Conservation (phyloP, 148 eudicot species). For the Chenopodium berlandieri region DNA sequence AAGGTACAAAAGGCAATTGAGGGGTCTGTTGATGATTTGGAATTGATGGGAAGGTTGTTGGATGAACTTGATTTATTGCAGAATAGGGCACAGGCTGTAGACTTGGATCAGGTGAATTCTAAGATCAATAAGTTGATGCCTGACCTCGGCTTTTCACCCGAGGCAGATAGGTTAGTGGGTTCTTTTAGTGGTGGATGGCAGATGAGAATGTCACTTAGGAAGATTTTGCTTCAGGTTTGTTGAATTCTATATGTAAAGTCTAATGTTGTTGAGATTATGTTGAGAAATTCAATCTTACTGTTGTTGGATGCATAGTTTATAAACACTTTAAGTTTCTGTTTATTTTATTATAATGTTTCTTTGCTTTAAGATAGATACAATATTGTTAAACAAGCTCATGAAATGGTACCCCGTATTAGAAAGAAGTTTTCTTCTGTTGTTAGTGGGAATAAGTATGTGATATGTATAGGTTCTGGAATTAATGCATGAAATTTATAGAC, state of each 20-base stretch:
- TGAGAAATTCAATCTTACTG: neutral
- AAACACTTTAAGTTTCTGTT: neutral
- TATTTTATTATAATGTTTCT: neutral
- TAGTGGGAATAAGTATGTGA: neutral
- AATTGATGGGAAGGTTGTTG: slow-evolving; percentile 93
- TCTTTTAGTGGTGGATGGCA: slow-evolving; percentile 99
- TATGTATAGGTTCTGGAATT: neutral
- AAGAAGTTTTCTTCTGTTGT: neutral
- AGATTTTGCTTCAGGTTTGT: slow-evolving; percentile 89
- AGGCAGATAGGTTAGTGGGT: slow-evolving; percentile 92
- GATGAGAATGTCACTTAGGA: slow-evolving; percentile 99
- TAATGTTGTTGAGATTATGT: neutral
- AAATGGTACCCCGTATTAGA: neutral
- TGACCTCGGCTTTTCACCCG: slow-evolving; percentile 76
- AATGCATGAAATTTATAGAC: neutral
- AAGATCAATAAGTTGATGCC: slow-evolving; percentile 93
- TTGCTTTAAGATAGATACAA: neutral
- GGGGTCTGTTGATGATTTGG: slow-evolving; percentile 80
- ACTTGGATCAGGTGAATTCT: slow-evolving; percentile 73
- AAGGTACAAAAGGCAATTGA: slow-evolving; percentile 93
- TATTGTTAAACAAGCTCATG: neutral
- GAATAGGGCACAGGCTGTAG: slow-evolving; percentile 75
- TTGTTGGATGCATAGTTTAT: neutral
- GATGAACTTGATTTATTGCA: slow-evolving; percentile 93
- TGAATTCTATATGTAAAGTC: neutral